Evolutionary conservation across 805 yeast genomes (phyloP).

Genomic region (Kluyveromyces starmeri): DNA sequence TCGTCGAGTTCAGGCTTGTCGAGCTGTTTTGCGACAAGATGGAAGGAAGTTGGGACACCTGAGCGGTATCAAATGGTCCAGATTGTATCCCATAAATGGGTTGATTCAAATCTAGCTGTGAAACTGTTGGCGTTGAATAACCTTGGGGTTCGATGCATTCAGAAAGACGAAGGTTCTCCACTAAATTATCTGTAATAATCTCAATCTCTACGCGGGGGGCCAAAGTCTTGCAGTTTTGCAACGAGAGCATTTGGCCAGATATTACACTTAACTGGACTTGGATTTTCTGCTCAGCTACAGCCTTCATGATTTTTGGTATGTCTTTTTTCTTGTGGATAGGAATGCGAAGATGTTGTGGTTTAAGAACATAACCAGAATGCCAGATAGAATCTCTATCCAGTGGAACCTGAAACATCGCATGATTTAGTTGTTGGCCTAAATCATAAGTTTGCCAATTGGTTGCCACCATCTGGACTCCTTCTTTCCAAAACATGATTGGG

Average conservation of each 20-base stretch:
- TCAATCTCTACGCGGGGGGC: constrained; percentile 22
- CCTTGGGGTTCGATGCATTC: constrained; percentile 17
- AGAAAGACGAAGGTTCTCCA: constrained; percentile 15
- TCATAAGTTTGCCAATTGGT: constrained; percentile 95
- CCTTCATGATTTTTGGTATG: constrained; percentile 16
- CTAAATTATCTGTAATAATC: constrained; percentile 13
- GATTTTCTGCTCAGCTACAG: constrained; percentile 10
- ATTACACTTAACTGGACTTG: constrained; percentile 39
- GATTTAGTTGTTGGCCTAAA: constrained; percentile 78
- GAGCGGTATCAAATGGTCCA: too few species aligned
- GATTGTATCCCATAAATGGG: too few species aligned
- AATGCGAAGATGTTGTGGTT: constrained; percentile 46
- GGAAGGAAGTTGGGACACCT: too few species aligned
- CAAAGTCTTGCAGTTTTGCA: constrained; percentile 40
- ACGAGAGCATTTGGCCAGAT: constrained; percentile 80
- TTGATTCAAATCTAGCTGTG: too few species aligned
- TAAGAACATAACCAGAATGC: constrained; percentile 65
- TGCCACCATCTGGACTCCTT: constrained; percentile 92
- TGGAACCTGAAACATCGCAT: constrained; percentile 63
- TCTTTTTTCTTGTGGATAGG: constrained; percentile 19
- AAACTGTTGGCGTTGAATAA: too few species aligned
- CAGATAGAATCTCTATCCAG: constrained; percentile 28
- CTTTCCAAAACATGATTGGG: constrained; percentile 73
- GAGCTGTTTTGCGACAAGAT: too few species aligned
- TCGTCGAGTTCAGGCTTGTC: too few species aligned